Evolutionary conservation across 2,329 filamentous ascomycete genomes (phyloP).

Genomic region (Aspergillus fumigatiaffinis): DNA sequence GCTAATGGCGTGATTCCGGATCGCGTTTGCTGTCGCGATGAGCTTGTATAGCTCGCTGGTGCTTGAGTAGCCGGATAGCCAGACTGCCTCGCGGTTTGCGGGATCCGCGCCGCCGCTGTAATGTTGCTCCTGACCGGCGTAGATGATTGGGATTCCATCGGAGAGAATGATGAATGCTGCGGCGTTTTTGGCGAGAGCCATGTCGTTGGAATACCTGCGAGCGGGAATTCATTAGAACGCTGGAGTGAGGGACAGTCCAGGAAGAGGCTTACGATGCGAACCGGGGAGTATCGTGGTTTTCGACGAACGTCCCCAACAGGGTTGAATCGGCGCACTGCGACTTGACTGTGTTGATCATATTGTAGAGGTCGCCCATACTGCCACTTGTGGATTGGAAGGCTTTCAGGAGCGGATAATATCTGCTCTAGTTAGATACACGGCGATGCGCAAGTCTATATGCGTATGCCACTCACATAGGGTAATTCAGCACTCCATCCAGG

Average conservation of each 20-base stretch:
- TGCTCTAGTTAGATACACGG: background rate
- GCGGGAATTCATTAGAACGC: background rate
- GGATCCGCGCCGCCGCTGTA: constrained; percentile 51
- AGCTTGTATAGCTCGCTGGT: constrained; percentile 47
- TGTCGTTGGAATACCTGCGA: constrained; percentile 29
- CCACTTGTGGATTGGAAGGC: constrained; percentile 33
- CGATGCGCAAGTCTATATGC: background rate
- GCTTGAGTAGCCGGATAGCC: constrained; percentile 51
- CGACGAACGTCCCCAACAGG: constrained; percentile 53
- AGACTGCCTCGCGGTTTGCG: constrained; percentile 55
- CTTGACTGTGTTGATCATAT: constrained; percentile 33
- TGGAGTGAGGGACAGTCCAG: background rate
- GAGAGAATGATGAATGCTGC: constrained; percentile 58
- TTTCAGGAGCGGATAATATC: constrained; percentile 32
- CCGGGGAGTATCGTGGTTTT: constrained; percentile 60
- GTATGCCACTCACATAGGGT: constrained; percentile 31
- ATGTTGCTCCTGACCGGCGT: constrained; percentile 65
- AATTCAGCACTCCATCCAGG: constrained; percentile 48
- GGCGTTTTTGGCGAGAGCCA: constrained; percentile 55
- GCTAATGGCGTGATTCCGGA: constrained; percentile 45
- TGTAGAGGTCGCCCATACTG: constrained; percentile 32
- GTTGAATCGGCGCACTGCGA: constrained; percentile 42
- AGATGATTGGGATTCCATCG: constrained; percentile 62
- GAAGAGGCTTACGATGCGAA: constrained; percentile 39
- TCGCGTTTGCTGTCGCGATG: constrained; percentile 47